Conservation (phyloP, 805 yeast genomes). For the Hemisphaericaspora nanyangensis region DNA sequence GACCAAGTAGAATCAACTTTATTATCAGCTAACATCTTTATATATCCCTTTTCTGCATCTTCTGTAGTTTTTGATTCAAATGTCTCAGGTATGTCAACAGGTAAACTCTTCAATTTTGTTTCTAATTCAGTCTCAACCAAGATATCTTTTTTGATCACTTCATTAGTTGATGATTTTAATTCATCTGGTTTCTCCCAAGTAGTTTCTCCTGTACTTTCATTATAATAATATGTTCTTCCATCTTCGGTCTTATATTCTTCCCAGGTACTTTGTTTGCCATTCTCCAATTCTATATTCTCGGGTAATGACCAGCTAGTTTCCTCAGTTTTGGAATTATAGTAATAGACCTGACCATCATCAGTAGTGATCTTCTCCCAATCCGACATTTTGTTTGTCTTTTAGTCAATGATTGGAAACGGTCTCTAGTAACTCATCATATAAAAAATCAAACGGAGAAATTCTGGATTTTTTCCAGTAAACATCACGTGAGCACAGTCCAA, state of each 20-base stretch:
- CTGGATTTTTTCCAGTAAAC: too few species aligned
- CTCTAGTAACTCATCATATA: too few species aligned
- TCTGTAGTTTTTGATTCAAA: conserved; percentile 6
- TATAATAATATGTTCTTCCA: conserved; percentile 65
- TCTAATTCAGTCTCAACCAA: conserved; percentile 13
- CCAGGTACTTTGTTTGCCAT: conserved; percentile 21
- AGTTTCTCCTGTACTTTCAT: conserved; percentile 58
- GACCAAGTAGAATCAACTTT: conserved; percentile 74
- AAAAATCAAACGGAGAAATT: too few species aligned
- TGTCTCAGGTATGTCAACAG: conserved; percentile 14
- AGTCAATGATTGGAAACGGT: too few species aligned
- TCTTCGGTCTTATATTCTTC: conserved; percentile 51
- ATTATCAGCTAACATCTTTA: conserved; percentile 48
- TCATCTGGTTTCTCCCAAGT: conserved; percentile 78
- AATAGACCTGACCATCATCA: conserved; percentile 66
- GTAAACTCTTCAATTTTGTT: conserved; percentile 16
- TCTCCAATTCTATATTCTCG: conserved; percentile 41
- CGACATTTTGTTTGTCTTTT: conserved; percentile 8
- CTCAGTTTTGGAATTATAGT: conserved; percentile 60
- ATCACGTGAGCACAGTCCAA: too few species aligned
- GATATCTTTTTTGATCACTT: neutral
- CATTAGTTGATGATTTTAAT: conserved; percentile 15
- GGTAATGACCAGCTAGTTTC: conserved; percentile 85
- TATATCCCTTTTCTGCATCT: conserved; percentile 45
- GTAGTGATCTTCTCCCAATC: conserved; percentile 65